A percentile compares a stretch with the other conserved stretches of the same genome.
phyloP scores from a whole-genome alignment of 2,329 filamentous ascomycete species.

The Hypoxylon sp. region DNA sequence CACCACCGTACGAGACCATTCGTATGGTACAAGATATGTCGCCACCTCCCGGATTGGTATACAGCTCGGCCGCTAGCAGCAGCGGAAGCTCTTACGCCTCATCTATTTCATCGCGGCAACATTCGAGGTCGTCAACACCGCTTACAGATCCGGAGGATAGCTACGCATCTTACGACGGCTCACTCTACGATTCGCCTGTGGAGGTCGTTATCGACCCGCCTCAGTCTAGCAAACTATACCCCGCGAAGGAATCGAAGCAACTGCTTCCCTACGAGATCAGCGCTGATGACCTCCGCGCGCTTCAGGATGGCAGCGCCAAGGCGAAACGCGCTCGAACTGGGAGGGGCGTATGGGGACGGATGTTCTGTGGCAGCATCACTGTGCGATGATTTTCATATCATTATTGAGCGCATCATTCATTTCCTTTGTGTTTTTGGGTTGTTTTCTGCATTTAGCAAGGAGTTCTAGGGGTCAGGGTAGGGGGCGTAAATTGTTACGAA shows the following conservation, averaged over 20 bases:
- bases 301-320: conserved; percentile 64
- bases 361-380: conserved; percentile 64
- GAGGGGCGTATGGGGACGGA: conserved; percentile 68
- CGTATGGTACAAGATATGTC: conserved; percentile 59
- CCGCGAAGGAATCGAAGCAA: conserved; percentile 49
- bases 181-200: conserved; percentile 66
- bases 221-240: conserved; percentile 53
- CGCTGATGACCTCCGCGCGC: conserved; percentile 65
- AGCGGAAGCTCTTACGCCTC: conserved; percentile 65
- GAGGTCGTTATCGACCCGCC: conserved; percentile 61
- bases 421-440: conserved; percentile 29
- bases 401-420: conserved; percentile 30
- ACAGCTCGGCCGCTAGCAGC: conserved; percentile 57
- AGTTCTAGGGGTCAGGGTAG: conserved; percentile 31
- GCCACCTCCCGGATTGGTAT: conserved; percentile 65
- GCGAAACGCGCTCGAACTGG: conserved; percentile 64
- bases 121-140: conserved; percentile 68
- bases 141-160: conserved; percentile 62
- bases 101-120: conserved; percentile 62
- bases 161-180: conserved; percentile 60
- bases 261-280: conserved; percentile 70
- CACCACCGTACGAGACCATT: conserved; percentile 58
- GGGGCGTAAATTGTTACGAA: conserved; percentile 35
- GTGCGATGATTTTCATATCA: conserved; percentile 55
- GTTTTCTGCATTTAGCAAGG: conserved; percentile 41